These are phyloP conservation scores for Tanacetum coccineum DNA, from an alignment of 129 eudicot species.

Conservation along the genomic window DNA sequence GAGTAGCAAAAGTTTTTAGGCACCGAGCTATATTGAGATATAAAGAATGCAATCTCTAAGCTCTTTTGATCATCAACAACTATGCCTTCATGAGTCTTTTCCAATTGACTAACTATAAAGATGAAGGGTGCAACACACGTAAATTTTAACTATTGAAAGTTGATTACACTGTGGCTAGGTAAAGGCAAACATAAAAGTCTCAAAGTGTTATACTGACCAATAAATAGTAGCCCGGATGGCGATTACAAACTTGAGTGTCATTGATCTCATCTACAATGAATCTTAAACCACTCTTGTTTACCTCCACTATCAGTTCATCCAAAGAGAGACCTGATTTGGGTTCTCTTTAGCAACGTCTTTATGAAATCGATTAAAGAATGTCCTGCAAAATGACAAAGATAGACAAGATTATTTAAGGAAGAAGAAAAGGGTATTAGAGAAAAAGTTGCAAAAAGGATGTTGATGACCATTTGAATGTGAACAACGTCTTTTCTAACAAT, in stretches of 20 bases:
- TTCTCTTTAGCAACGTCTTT: constrained; percentile 49
- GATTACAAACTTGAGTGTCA: constrained; percentile 51
- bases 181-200: constrained; percentile 17
- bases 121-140: constrained; percentile 2
- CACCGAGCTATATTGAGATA: constrained; percentile 24
- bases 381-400: constrained; percentile 49
- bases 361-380: constrained; percentile 65
- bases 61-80: constrained; percentile 24
- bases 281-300: constrained; percentile 43
- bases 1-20: constrained; percentile 27
- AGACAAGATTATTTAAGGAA: constrained; percentile 29
- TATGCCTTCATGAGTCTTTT: constrained; percentile 26
- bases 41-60: constrained; percentile 28
- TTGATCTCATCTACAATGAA: constrained; percentile 63
- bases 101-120: constrained; percentile 20
- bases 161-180: background rate
- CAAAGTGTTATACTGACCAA: constrained; percentile 43
- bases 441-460: constrained; percentile 24
- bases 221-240: constrained; percentile 61
- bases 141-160: background rate
- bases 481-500: constrained; percentile 8
- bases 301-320: constrained; percentile 53
- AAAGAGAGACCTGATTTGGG: constrained; percentile 68
- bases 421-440: constrained; percentile 15
- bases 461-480: constrained; percentile 21